Evolutionary conservation across 1,284 basidiomycete genomes (phyloP).

Genomic region (Boletus holoroseus): DNA sequence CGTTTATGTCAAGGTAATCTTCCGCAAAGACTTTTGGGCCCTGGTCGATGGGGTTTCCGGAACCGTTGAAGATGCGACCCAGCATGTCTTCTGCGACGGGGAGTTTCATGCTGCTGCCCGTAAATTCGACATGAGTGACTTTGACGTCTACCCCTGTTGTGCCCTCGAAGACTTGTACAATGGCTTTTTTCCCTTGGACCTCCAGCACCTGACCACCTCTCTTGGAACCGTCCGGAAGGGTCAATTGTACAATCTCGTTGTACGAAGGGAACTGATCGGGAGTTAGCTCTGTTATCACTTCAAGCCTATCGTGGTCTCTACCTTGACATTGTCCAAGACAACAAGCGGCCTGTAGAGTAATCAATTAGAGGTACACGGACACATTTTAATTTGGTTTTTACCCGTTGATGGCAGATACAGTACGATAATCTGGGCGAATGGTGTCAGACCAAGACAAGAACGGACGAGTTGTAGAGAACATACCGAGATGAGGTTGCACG

Average conservation of each 20-base stretch:
- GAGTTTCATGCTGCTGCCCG: conserved; percentile 97
- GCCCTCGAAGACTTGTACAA: conserved; percentile 99
- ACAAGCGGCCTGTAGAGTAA: conserved; percentile 72
- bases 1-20: conserved; percentile 99
- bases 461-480: conserved; percentile 26
- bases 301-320: conserved; percentile 32
- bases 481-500: conserved; percentile 88
- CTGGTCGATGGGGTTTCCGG: conserved; percentile 96
- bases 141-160: conserved; percentile 98
- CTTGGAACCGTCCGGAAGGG: conserved; percentile 91
- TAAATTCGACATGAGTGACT: conserved; percentile 96
- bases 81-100: conserved; percentile 99
- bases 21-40: conserved; percentile 99
- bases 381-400: conserved; percentile 35
- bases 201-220: conserved; percentile 98
- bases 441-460: conserved; percentile 13
- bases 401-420: conserved; percentile 96
- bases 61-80: conserved; percentile 99
- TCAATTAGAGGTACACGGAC: conserved; percentile 4
- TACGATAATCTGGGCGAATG: conserved; percentile 75
- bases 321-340: conserved; percentile 98
- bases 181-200: conserved; percentile 97
- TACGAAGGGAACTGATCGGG: conserved; percentile 87
- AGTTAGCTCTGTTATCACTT: conserved; percentile 15
- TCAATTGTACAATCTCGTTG: conserved; percentile 98